phyloP scores from a whole-genome alignment of 495 filamentous ascomycete genomes.

The Hyphodiscus hymeniophilus region DNA sequence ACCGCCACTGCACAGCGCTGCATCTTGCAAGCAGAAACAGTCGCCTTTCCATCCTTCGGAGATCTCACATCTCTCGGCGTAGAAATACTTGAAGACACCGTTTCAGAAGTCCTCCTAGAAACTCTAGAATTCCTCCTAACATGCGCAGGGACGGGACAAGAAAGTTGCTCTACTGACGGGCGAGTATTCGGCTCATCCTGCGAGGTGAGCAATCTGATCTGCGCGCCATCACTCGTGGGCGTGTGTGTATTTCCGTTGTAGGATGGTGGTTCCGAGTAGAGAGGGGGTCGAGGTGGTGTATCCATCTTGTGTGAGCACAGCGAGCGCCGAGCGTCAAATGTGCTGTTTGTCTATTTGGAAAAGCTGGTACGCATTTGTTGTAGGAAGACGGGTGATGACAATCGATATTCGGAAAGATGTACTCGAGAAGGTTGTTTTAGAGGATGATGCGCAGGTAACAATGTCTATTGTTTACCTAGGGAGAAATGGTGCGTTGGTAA shows the following conservation, averaged over 20 bases:
- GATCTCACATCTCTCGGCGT: conserved; percentile 25
- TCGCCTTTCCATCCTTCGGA: conserved; percentile 28
- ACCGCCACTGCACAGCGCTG: too few species aligned
- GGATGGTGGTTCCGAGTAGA: conserved; percentile 36
- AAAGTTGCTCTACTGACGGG: conserved; percentile 20
- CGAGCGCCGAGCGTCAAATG: background rate
- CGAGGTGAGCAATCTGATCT: conserved; percentile 43
- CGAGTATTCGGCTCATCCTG: conserved; percentile 29
- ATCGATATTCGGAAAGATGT: too few species aligned
- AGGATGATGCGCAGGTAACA: too few species aligned
- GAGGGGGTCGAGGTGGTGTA: conserved; percentile 26
- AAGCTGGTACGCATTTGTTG: conserved; percentile 20
- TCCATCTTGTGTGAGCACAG: conserved; percentile 30
- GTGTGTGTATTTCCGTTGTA: conserved; percentile 40
- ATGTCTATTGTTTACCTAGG: too few species aligned
- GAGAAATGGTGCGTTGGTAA: too few species aligned
- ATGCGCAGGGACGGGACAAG: conserved; percentile 7
- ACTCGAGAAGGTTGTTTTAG: too few species aligned
- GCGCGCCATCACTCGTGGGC: conserved; percentile 27
- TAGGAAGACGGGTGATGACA: too few species aligned
- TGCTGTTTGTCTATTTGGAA: background rate
- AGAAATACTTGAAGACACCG: conserved; percentile 15
- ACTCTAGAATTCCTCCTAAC: too few species aligned
- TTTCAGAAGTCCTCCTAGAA: too few species aligned
- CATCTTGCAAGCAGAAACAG: conserved; percentile 34